Evolutionary conservation across 2,329 filamentous ascomycete species (phyloP).

Genomic region (Phaeosphaeriaceae sp.): DNA sequence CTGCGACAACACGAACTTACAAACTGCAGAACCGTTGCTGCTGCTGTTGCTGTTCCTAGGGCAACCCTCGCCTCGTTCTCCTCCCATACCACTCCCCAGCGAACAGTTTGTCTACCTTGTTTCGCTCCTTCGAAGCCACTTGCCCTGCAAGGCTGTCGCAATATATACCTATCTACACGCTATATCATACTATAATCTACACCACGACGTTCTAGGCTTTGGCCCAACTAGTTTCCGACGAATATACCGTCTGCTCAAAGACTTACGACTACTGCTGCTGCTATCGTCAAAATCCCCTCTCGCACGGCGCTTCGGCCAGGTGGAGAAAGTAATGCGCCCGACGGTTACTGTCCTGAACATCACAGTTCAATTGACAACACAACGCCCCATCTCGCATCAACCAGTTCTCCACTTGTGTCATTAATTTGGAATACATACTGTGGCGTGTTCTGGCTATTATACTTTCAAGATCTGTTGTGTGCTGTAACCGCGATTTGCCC

Average conservation of each 20-base stretch:
- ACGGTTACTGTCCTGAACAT: background rate
- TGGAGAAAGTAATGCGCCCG: background rate
- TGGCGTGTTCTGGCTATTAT: background rate
- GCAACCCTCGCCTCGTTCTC: slow-evolving; percentile 29
- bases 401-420: slow-evolving; percentile 16
- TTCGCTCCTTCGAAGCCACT: slow-evolving; percentile 2
- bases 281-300: too few relatives aligned
- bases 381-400: too few relatives aligned
- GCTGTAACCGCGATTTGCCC: too few relatives aligned
- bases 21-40: slow-evolving; percentile 17
- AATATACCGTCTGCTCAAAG: too few relatives aligned
- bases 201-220: too few relatives aligned
- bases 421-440: slow-evolving; percentile 25
- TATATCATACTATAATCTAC: too few relatives aligned
- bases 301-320: background rate
- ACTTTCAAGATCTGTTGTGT: background rate
- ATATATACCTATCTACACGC: slow-evolving; percentile 1
- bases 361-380: background rate
- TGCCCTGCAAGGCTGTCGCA: background rate
- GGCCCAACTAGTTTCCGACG: too few relatives aligned
- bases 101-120: slow-evolving; percentile 31
- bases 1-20: slow-evolving; percentile 12
- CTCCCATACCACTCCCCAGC: slow-evolving; percentile 9
- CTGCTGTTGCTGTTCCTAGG: slow-evolving; percentile 20
- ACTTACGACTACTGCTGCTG: background rate